Base-by-base conservation (phyloP, 768 basidiomycete species). In the Pleurotus platypus region DNA sequence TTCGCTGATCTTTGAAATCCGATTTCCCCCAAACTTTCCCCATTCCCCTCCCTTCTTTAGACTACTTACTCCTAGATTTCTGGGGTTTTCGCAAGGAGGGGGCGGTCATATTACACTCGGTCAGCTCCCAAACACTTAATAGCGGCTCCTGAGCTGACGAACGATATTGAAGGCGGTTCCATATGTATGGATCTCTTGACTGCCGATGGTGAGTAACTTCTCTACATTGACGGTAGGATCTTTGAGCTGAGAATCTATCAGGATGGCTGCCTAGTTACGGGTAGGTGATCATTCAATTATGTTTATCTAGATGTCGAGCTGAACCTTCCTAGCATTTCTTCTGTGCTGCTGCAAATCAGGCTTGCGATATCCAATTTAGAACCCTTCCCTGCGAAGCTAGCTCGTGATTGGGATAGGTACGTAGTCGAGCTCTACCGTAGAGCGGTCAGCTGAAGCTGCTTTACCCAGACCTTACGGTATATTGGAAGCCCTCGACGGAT, bases 151-250 rank as follows among this genome's bases (percentile, higher is more conserved):
- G 54, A 16, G 27, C 7, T 45, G 22, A 59, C 48, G 49, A 5
- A 22, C 49, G 58, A 50, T 58, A 43, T 49, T 5, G 35, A 59
- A 82, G 85, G 86, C 9, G 87, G 87, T 1, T 86, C 84, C 3
- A 87, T 89, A 49, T 89, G 87, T 62, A 87, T 89, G 86, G 87
- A 89, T 65, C 71, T 87, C 5, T 69, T 88, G 49, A 86, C 85
- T 1, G 74, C 83, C 0, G 82, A 85, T 58, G 86, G 85, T 82
- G 55, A 61, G 77, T 45, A 20, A 4, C 24, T 39, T 5, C 4
- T 6, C 38, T 24, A 16, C 43, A 12, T 16, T 35, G 24, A 15
- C 1, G 35, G 15, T n/a, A 26, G 22, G n/a, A 15, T n/a, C 4
- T 20, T 37, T 8, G 38, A 11, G 13, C 45, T 30, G 15, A 4